A percentile compares a stretch with the other conserved stretches of the same genome.
phyloP scores from a whole-genome alignment of 495 filamentous ascomycete genomes.

The Penicillium lividum region DNA sequence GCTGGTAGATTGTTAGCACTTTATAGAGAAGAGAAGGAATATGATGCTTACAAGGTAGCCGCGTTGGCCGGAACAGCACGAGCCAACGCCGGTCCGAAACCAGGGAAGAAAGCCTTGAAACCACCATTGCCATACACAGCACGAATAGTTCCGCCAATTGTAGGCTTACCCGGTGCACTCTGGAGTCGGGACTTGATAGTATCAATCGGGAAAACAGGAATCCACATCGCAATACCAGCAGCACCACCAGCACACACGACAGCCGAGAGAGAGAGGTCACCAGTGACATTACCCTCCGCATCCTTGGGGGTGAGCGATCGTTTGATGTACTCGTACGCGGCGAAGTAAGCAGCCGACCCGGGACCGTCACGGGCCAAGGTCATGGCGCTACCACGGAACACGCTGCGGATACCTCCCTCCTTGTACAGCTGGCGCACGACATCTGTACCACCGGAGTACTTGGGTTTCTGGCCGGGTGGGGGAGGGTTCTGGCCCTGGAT shows the following conservation, averaged over 20 bases:
- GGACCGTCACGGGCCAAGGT: conserved; percentile 93
- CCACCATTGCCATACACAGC: conserved; percentile 79
- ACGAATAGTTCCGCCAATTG: conserved; percentile 75
- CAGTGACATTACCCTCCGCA: conserved; percentile 66
- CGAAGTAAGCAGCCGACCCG: conserved; percentile 93
- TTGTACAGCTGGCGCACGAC: conserved; percentile 95
- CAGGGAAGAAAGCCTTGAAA: conserved; percentile 94
- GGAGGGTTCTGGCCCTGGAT: conserved; percentile 92
- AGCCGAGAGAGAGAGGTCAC: conserved; percentile 73
- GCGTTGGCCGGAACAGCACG: conserved; percentile 96
- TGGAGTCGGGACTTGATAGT: conserved; percentile 94
- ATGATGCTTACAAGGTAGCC: conserved; percentile 56
- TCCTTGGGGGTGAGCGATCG: conserved; percentile 81
- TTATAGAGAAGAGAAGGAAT: not conserved
- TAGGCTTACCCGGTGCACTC: conserved; percentile 84
- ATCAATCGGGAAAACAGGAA: conserved; percentile 96
- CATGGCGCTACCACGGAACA: conserved; percentile 88
- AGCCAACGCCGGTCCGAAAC: conserved; percentile 87
- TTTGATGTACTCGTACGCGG: conserved; percentile 95
- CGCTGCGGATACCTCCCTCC: conserved; percentile 84
- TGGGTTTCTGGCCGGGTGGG: conserved; percentile 85
- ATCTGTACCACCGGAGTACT: conserved; percentile 84
- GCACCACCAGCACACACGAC: conserved; percentile 85
- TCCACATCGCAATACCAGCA: conserved; percentile 98
- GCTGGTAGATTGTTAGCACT: conserved; percentile 35